A percentile compares a stretch with the other conserved stretches of the same genome.
These are phyloP conservation scores for Kregervanrija delftensis DNA, from an alignment of 805 yeast genomes.

Conservation along the genomic window DNA sequence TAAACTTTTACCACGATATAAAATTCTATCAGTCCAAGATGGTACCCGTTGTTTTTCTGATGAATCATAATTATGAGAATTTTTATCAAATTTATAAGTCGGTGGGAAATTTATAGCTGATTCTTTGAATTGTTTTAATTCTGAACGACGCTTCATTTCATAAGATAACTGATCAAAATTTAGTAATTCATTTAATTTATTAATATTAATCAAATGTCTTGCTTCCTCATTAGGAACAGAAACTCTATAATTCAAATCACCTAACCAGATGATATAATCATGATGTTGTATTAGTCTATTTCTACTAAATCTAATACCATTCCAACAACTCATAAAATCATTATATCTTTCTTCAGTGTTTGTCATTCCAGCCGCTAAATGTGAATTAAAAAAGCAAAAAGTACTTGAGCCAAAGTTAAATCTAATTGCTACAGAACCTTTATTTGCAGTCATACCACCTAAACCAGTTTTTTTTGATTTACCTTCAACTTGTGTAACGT, in stretches of 20 bases:
- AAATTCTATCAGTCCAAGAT: conserved; percentile 91
- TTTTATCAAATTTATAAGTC: conserved; percentile 88
- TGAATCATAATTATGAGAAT: conserved; percentile 73
- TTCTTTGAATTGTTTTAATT: conserved; percentile 73
- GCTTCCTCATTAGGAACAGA: conserved; percentile 67
- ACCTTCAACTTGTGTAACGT: conserved; percentile 84
- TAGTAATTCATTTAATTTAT: conserved; percentile 44
- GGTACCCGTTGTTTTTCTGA: conserved; percentile 92
- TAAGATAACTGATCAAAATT: conserved; percentile 71
- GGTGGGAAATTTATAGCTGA: conserved; percentile 74
- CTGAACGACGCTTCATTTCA: conserved; percentile 66
- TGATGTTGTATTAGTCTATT: conserved; percentile 74
- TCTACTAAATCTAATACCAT: conserved; percentile 72
- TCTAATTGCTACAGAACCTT: conserved; percentile 92
- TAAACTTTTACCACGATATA: conserved; percentile 53
- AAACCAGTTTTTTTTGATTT: conserved; percentile 90
- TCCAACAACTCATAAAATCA: conserved; percentile 71
- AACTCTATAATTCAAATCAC: conserved; percentile 88
- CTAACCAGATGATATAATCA: conserved; percentile 87
- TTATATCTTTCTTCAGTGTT: conserved; percentile 80
- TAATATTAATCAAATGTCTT: conserved; percentile 41
- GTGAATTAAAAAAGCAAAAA: conserved; percentile 83
- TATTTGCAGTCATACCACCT: conserved; percentile 96
- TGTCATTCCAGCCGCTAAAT: conserved; percentile 85
- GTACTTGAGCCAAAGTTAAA: conserved; percentile 75